phyloP scores from a whole-genome alignment of 352 stramenopile genomes.

The Phytophthora cajani region DNA sequence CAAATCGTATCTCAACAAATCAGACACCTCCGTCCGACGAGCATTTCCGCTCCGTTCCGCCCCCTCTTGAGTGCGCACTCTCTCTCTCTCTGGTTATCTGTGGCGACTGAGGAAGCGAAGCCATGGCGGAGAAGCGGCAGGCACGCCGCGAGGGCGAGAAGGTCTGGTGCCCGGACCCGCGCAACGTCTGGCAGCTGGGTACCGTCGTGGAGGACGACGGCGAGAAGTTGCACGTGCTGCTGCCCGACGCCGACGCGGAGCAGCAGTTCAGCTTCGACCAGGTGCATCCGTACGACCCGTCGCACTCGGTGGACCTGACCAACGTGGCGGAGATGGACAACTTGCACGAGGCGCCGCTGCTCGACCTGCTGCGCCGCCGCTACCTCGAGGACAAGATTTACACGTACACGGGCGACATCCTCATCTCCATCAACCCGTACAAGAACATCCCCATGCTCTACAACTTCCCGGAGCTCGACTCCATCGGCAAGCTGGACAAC shows the following conservation, averaged over 20 bases:
- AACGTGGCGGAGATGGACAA: conserved; percentile 96
- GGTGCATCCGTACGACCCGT: conserved; percentile 91
- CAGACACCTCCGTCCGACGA: conserved; percentile 9
- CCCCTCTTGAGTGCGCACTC: background rate
- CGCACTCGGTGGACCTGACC: conserved; percentile 86
- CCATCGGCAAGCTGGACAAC: conserved; percentile 87
- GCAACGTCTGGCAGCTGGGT: conserved; percentile 88
- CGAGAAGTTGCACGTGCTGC: conserved; percentile 82
- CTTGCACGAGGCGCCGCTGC: conserved; percentile 90
- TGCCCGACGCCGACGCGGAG: conserved; percentile 81
- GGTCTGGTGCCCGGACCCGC: conserved; percentile 85
- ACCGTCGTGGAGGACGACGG: conserved; percentile 89
- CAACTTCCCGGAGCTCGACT: conserved; percentile 90
- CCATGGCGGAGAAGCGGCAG: conserved; percentile 56
- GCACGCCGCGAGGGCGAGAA: conserved; percentile 85
- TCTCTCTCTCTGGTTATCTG: background rate
- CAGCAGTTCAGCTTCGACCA: conserved; percentile 83
- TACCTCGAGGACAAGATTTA: conserved; percentile 95
- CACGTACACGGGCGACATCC: conserved; percentile 95
- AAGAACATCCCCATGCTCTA: conserved; percentile 94
- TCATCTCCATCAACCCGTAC: conserved; percentile 98
- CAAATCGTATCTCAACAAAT: conserved; percentile 34
- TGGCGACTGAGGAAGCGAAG: background rate
- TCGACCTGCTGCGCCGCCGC: conserved; percentile 86
- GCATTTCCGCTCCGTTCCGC: conserved; percentile 14